Base-by-base conservation (phyloP, 1,139 yeast species). In the Suhomyces panamericanus region DNA sequence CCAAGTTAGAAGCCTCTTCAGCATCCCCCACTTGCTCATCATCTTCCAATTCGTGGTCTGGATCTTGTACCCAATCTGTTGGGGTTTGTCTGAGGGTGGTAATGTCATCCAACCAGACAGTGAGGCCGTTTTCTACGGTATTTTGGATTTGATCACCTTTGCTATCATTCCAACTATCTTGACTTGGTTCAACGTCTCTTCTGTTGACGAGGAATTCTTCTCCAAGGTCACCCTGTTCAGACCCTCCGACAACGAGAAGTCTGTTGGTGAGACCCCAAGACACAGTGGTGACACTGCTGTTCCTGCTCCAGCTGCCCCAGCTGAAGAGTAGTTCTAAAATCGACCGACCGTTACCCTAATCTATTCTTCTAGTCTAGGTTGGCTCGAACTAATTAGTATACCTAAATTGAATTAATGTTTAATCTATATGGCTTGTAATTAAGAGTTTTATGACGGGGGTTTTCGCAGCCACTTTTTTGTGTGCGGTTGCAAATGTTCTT, bases 41-140 rank as follows among this genome's bases (percentile, higher is more conserved):
- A 50, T 51, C 24, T 62, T 68, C 49, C 63, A 63, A 48, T 45
- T 67, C 20, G 43, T 69, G 32, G 64, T 78, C 35, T 71, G 78
- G 67, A 58, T 78, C 49, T 64, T 80, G 49, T 81, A 82, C 58
- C 81, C 83, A 34, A 63, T 83, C 49, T 62, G 69, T 43, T 83
- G 87, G 87, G 87, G 81, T 59, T 67, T 82, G 47, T 66, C 77
- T 52, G 87, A 82, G 55, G 88, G 87, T 69, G 87, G 87, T 62
- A 82, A 82, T 57, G 77, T 69, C 35, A 81, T 83, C 51, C 79
- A 77, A 54, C 83, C 84, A 34, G 85, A 80, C 56, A 75, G 83
- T n/a, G 87, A 81, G 60, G 81, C 83, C 42, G 83, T 76, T 15
- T 83, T 81, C 65, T 80, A 78, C 54, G 87, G 87, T 66, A 66